Evolutionary conservation across 495 filamentous ascomycete genomes (phyloP), one percentile per base, ranked within the genome.

Genomic region (Elaphomyces granulatus): DNA sequence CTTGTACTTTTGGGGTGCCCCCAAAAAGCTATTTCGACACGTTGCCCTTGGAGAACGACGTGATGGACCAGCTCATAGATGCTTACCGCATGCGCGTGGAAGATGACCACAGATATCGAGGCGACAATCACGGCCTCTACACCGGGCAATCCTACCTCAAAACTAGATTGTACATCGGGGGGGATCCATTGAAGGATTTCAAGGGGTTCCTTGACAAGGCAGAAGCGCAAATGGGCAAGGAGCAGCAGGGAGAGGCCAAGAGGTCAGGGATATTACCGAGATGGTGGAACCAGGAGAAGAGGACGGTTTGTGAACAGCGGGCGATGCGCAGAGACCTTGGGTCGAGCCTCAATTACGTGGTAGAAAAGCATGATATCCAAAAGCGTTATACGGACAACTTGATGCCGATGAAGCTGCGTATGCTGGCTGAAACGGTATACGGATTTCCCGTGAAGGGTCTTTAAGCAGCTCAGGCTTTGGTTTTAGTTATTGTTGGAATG

Each of bases 21-120:
- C 1, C 36, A 20, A 43, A 43, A 8, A 37, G 26, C 17, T 43
- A 38, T 23, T 8, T 43, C 23, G 41, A 37, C 2, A 19, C 21
- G 14, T 12, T 43, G 1, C 15, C 28, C 20, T 42, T 61, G 6
- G 50, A 66, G 38, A 43, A 49, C 20, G 61, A 64, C 15, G 56
- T 60, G 1, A 66, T 53, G 45, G 48, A 50, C 17, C 55, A 67
- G 3, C 55, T 71, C 16, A 57, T 71, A 36, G 66, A 71, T 45
- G 40, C 45, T 30, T 68, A 66, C 50, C 64, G 64, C 32, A 19
- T 70, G 40, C 54, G 62, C 2, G 36, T 62, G 12, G 59, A 63
- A 14, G 66, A 71, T 43, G 46, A 53, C 7, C 46, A 53, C 43
- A 52, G 15, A 0, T 46, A 58, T 10, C 31, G 52, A 12, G 52